Evolutionary conservation across 257 asterid species (phyloP), one percentile per base, ranked within the genome.

Genomic region (Solanum stenotomum): DNA sequence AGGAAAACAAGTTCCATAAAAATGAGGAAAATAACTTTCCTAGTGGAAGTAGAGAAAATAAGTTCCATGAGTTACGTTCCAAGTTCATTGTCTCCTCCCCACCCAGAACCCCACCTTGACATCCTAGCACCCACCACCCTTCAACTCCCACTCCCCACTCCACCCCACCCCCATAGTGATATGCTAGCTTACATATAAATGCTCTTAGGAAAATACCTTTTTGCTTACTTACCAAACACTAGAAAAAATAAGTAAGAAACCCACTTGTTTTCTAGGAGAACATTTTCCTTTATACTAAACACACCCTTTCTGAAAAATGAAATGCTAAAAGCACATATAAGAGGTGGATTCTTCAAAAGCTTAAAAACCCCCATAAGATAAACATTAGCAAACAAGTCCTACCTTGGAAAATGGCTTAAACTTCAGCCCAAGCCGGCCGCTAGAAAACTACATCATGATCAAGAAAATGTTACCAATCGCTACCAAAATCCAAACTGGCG

Each of bases 351-450:
- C 85, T 46, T 46, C 85, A 81, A 81, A 49, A 10, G 85, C 29
- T 81, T 29, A 16, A 81, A 81, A 85, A 5, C 14, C 27, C 67
- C 5, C 42, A 72, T 44, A 35, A 22, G 49, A 20, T 74, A 6
- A 86, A 20, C 72, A 35, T 5, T 38, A 8, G 37, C 49, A 59
- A 46, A 40, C 78, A 44, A 81, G 67, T 46, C 91, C 59, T 89
- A 95, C 99, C 99, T 96, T 96, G 35, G 99, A 95, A 91, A 93
- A 96, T 86, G 96, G 94, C 88, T 96, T 95, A 86, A 96, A 96
- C 95, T 96, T 96, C 46, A 92, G 86, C 8, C 98, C 98, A 18
- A 95, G 98, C 93, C 91, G 95, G 85, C 98, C 96, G 70, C 93
- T 92, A 86, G 95, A 89, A 90, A 96, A 96, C 98, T 96, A 87